phyloP scores from a whole-genome alignment of 495 filamentous ascomycete species.

The Xanthoparmelia taractica region DNA sequence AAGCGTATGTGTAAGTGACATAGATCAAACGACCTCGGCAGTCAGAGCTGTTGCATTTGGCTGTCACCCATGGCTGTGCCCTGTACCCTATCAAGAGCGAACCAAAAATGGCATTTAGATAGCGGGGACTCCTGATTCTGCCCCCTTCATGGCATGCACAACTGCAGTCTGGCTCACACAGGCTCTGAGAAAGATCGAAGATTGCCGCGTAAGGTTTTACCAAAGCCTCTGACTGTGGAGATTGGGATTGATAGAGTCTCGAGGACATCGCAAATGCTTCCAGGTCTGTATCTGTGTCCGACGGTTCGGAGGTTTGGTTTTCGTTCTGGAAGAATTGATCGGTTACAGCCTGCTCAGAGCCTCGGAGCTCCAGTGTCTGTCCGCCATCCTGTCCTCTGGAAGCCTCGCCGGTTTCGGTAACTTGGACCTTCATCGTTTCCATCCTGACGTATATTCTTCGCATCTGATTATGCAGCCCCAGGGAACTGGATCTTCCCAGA shows the following conservation, averaged over 20 bases:
- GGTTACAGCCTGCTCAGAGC: background rate
- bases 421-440: background rate
- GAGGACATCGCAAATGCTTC: background rate
- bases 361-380: background rate
- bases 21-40: constrained; percentile 3
- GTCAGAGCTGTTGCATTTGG: background rate
- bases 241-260: background rate
- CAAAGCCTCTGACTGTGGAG: background rate
- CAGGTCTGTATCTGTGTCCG: background rate
- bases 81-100: constrained; percentile 8
- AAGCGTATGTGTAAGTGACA: constrained; percentile 1
- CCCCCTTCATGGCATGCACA: background rate
- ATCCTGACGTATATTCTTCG: background rate
- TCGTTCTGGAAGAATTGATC: background rate
- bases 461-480: background rate
- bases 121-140: background rate
- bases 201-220: background rate
- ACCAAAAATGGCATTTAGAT: background rate
- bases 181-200: background rate
- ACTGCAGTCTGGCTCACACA: background rate
- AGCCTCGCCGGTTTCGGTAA: background rate
- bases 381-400: too few relatives aligned
- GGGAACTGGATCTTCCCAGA: background rate
- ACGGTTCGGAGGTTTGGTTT: background rate
- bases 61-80: background rate